phyloP scores from a whole-genome alignment of 2,329 filamentous ascomycete species.

The Sordariomycetes sp. region DNA sequence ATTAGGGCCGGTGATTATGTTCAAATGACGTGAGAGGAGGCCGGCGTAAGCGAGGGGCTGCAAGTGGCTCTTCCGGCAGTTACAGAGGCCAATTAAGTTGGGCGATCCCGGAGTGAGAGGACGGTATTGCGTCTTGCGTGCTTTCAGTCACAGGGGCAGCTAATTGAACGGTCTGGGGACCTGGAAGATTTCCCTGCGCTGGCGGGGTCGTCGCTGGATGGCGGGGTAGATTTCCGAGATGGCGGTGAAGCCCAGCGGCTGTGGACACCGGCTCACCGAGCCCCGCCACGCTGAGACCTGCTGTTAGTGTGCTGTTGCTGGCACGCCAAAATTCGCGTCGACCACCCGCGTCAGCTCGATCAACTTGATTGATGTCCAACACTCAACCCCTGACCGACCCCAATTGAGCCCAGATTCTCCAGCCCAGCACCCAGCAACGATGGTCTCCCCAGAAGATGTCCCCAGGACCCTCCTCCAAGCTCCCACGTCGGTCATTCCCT shows the following conservation, averaged over 20 bases:
- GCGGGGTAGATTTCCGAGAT: not conserved
- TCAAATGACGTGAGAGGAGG: not conserved
- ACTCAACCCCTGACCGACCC: not conserved
- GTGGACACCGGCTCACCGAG: not conserved
- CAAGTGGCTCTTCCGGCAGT: not conserved
- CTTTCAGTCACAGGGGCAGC: too few species aligned
- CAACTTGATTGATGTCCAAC: not conserved
- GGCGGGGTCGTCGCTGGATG: not conserved
- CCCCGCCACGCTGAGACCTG: not conserved
- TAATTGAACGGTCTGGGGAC: too few species aligned
- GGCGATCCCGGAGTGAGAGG: not conserved
- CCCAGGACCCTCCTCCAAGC: constrained; percentile 20
- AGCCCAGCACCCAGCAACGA: constrained; percentile 12
- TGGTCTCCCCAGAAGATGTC: constrained; percentile 23
- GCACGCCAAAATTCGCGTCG: not conserved
- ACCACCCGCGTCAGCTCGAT: not conserved
- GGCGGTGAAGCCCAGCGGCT: not conserved
- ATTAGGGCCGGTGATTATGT: not conserved
- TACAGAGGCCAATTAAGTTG: not conserved
- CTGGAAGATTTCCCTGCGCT: not conserved
- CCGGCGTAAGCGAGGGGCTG: not conserved
- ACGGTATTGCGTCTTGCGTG: too few species aligned
- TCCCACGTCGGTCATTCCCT: constrained; percentile 16
- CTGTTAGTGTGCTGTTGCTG: not conserved
- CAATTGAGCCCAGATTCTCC: not conserved